phyloP scores from a whole-genome alignment of 2,329 filamentous ascomycete species.

The Colletotrichum theobromicola region DNA sequence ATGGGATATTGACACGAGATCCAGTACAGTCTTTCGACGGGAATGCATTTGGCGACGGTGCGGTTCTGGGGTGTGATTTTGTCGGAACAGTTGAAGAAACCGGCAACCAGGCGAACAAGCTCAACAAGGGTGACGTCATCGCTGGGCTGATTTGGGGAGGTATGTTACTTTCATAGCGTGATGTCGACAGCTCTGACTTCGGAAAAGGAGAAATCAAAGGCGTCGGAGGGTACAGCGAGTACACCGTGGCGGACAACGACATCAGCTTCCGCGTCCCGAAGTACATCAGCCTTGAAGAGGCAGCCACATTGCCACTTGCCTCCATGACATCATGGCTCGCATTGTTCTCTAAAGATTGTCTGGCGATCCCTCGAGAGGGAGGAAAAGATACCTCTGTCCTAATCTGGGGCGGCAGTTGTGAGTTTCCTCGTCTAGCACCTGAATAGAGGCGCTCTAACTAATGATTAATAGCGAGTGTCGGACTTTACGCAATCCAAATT shows the following conservation, averaged over 20 bases:
- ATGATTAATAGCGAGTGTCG: constrained; percentile 36
- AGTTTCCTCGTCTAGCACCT: not conserved
- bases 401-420: constrained; percentile 50
- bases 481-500: constrained; percentile 40
- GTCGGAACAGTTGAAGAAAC: constrained; percentile 37
- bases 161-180: not conserved
- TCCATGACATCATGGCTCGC: constrained; percentile 42
- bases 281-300: constrained; percentile 31
- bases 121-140: constrained; percentile 25
- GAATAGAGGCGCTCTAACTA: not conserved
- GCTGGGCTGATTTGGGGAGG: constrained; percentile 34
- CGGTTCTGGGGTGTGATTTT: constrained; percentile 42
- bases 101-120: constrained; percentile 25
- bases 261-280: constrained; percentile 44
- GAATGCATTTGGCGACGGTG: constrained; percentile 40
- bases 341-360: constrained; percentile 40
- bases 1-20: not conserved
- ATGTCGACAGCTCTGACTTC: not conserved
- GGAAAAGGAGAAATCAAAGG: constrained; percentile 30
- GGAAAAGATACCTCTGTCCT: constrained; percentile 30
- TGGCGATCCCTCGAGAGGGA: constrained; percentile 33
- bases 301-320: constrained; percentile 44
- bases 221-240: constrained; percentile 43
- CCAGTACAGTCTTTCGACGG: constrained; percentile 37
- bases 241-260: constrained; percentile 42